A percentile compares a stretch with the other conserved stretches of the same genome.
Conservation (phyloP, 1,139 yeast genomes). For the Pichia sp. region DNA sequence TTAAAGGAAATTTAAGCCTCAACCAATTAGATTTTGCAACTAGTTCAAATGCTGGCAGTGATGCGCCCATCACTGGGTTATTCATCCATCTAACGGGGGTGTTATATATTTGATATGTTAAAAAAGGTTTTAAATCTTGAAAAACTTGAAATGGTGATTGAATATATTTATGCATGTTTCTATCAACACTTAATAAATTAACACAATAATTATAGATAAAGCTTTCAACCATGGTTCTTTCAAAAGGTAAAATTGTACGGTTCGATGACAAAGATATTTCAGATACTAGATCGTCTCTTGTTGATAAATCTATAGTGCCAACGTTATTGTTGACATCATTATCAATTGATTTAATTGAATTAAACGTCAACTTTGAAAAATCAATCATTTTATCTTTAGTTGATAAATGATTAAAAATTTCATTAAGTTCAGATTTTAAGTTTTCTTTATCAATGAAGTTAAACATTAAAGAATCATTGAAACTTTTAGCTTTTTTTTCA, state of each 20-base stretch:
- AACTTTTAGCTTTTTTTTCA: neutral
- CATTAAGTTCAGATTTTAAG: neutral
- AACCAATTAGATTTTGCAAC: constrained; percentile 18
- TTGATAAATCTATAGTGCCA: neutral
- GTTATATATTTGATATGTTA: constrained; percentile 12
- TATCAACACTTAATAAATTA: constrained; percentile 20
- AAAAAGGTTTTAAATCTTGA: constrained; percentile 8
- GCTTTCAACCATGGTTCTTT: constrained; percentile 25
- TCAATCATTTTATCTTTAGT: neutral
- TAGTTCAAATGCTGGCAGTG: constrained; percentile 12
- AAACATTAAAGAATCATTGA: neutral
- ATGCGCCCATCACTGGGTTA: constrained; percentile 21
- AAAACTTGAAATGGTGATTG: constrained; percentile 21
- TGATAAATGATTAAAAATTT: neutral
- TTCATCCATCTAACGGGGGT: constrained; percentile 20
- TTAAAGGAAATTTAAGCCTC: constrained; percentile 11
- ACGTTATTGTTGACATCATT: neutral
- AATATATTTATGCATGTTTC: constrained; percentile 4
- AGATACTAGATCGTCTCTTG: neutral
- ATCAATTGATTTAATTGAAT: neutral
- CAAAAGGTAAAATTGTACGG: constrained; percentile 14
- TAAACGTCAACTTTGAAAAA: neutral
- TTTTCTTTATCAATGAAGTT: neutral
- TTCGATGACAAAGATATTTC: neutral
- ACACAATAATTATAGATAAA: constrained; percentile 26